These are phyloP conservation scores for Samsoniella hepiali DNA, from an alignment of 2,329 filamentous ascomycete genomes.

Conservation along the genomic window DNA sequence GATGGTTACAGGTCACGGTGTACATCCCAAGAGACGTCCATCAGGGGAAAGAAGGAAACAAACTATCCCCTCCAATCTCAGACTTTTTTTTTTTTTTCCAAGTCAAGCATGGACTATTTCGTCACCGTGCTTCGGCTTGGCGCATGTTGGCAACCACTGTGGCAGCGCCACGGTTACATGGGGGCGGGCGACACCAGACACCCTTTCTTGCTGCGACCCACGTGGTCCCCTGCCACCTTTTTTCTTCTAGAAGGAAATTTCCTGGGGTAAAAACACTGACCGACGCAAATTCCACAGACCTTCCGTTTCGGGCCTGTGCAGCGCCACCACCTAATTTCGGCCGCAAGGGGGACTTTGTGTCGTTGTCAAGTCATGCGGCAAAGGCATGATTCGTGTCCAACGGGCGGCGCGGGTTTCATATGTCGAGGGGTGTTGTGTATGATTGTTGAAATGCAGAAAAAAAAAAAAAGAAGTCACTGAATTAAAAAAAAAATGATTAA, in stretches of 20 bases:
- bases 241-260: conserved; percentile 14
- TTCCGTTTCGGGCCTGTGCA: conserved; percentile 13
- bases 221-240: not conserved
- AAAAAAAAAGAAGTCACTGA: no score
- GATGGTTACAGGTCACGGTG: no score
- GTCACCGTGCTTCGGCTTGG: not conserved
- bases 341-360: not conserved
- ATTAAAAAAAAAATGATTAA: no score
- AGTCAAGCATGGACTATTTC: not conserved
- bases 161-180: no score
- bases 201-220: not conserved
- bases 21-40: no score
- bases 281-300: not conserved
- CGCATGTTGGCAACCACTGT: not conserved
- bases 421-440: no score
- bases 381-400: conserved; percentile 6
- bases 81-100: no score
- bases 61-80: no score
- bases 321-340: conserved; percentile 12
- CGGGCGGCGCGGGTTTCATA: not conserved
- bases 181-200: not conserved
- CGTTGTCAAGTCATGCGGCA: not conserved
- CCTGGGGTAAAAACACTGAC: not conserved
- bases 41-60: no score
- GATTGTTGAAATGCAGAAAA: no score